Percentiles rank a stretch among this genome's conserved stretches.
Conservation (phyloP, 2,329 filamentous ascomycete genomes). For the Trichocomaceae sp. region DNA sequence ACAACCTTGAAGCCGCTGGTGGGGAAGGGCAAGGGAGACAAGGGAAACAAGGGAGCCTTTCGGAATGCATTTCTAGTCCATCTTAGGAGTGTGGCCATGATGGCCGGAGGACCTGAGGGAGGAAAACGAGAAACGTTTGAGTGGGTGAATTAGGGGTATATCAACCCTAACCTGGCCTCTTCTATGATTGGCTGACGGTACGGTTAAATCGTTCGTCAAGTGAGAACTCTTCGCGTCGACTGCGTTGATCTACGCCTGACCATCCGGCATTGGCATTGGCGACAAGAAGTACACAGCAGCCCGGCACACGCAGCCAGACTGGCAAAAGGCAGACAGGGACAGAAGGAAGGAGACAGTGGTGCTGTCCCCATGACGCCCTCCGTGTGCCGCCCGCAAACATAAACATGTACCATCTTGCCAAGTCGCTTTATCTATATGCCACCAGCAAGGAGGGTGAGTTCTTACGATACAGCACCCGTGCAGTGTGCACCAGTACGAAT, state of each 20-base stretch:
- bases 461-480: neutral
- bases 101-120: neutral
- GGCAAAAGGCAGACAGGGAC: too few species aligned
- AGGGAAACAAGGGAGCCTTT: neutral
- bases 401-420: slow-evolving; percentile 88
- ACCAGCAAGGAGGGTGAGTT: slow-evolving; percentile 86
- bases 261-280: neutral
- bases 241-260: too few species aligned
- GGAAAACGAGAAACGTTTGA: too few species aligned
- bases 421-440: slow-evolving; percentile 88
- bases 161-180: neutral
- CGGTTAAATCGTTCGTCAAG: neutral
- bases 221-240: neutral
- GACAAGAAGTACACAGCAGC: neutral
- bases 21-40: neutral
- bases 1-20: neutral
- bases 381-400: slow-evolving; percentile 11
- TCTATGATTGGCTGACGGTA: neutral
- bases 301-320: neutral
- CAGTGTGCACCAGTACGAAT: too few species aligned
- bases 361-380: slow-evolving; percentile 12
- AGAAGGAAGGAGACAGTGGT: neutral
- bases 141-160: neutral
- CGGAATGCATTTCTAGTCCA: neutral
- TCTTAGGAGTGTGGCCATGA: neutral